These are phyloP conservation scores for Mycena vulgaris DNA, from an alignment of 768 basidiomycete species.

Conservation along the genomic window DNA sequence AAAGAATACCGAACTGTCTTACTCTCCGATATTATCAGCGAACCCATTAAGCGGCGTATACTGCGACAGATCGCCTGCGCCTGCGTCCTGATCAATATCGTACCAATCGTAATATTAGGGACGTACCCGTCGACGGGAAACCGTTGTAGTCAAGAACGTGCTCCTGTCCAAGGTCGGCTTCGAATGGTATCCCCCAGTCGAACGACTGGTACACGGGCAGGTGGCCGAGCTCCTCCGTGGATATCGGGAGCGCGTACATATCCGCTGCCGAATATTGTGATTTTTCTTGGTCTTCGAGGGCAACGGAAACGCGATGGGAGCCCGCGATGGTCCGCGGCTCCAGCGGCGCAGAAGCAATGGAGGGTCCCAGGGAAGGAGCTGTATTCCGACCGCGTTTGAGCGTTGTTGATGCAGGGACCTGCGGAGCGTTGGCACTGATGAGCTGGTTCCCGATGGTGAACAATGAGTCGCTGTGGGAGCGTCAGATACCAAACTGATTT, in stretches of 20 bases:
- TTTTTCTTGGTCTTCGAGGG: neutral
- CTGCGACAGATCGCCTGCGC: neutral
- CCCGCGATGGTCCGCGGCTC: conserved; percentile 12
- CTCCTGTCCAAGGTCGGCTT: neutral
- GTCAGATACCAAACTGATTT: neutral
- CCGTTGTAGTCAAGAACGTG: neutral
- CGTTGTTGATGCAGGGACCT: neutral
- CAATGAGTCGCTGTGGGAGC: conserved; percentile 20
- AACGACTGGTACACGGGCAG: conserved; percentile 53
- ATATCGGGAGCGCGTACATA: conserved; percentile 55
- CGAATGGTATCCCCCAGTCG: conserved; percentile 25
- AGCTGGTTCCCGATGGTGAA: conserved; percentile 29
- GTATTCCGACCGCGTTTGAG: conserved; percentile 22
- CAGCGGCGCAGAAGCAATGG: neutral
- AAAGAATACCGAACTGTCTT: neutral
- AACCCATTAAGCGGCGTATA: neutral
- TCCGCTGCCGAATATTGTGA: neutral
- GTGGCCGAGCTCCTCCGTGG: conserved; percentile 61
- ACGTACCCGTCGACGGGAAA: neutral
- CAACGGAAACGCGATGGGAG: neutral
- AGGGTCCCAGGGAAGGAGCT: neutral
- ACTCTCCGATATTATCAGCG: conserved; percentile 8
- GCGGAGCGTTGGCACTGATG: conserved; percentile 16
- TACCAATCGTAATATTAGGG: no score
- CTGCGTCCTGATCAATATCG: neutral